Evolutionary conservation across 768 basidiomycete genomes (phyloP), one percentile per base, ranked within the genome.

Genomic region (Lanmaoa pseudosensibilis): DNA sequence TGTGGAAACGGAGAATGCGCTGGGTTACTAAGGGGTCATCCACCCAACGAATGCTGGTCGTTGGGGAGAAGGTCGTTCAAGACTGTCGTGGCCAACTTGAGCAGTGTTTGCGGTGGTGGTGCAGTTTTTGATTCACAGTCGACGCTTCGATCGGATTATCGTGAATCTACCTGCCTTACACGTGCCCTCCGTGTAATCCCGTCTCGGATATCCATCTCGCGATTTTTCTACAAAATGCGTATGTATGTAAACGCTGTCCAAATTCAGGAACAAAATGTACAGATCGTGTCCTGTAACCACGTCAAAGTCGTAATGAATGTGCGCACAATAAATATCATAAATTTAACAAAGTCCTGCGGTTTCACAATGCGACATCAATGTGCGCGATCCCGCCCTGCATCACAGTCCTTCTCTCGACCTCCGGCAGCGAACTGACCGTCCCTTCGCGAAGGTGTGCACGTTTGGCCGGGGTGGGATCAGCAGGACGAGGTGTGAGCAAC

Each of bases 311-410:
- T 52, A 27, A 27, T 5, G 23, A 53, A 40, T 34, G 36, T 44
- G 10, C 18, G 0, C 12, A 37, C 33, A 7, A 50, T 64, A 67
- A n/a, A 61, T 56, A 67, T 7, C 58, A 69, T 65, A 64, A 65
- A 12, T 3, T 53, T 52, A 55, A 36, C n/a, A 36, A 11, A 3
- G 45, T 56, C 55, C 27, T 3, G 21, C 43, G n/a, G n/a, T 18
- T 19, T 66, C 52, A 74, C 23, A 69, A 46, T 1, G 41, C 23
- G 3, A 69, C 60, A 1, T 70, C 68, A n/a, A 72, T 72, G 39
- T 12, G 45, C 19, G 60, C 70, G 57, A 73, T 63, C 40, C 60
- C 69, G 11, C 59, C 46, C 46, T 65, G 62, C 53, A 48, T 33
- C 36, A 72, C 58, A 2, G 34, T 18, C 32, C 65, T 56, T 32